Percentiles rank a stretch among this genome's conserved stretches.
Evolutionary conservation across 2,329 filamentous ascomycete genomes (phyloP).

Genomic region (Pseudogymnoascus sp.): DNA sequence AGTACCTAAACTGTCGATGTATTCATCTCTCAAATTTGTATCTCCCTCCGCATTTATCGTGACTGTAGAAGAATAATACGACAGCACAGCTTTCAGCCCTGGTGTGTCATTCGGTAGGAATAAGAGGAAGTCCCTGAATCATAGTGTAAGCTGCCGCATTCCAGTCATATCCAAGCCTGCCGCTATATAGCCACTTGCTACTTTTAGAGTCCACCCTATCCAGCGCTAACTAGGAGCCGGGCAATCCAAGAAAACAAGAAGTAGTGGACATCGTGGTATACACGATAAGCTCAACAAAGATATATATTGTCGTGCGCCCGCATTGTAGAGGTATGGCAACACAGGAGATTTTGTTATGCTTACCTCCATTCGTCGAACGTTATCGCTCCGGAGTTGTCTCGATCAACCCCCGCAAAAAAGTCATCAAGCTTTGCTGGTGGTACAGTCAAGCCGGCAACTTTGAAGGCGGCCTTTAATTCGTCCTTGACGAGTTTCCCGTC

Average conservation of each 20-base stretch:
- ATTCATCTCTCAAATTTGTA: constrained; percentile 83
- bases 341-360: constrained; percentile 28
- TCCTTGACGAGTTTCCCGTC: constrained; percentile 79
- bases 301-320: not conserved
- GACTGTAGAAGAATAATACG: constrained; percentile 84
- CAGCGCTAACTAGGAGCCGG: not conserved
- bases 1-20: constrained; percentile 91
- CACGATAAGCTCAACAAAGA: not conserved
- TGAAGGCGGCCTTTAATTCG: constrained; percentile 76
- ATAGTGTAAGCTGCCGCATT: constrained; percentile 4
- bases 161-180: not conserved
- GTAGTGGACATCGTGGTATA: not conserved
- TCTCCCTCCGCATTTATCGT: constrained; percentile 91
- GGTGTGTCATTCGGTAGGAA: constrained; percentile 69
- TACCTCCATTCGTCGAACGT: constrained; percentile 97
- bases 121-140: constrained; percentile 74
- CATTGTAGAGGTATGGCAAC: not conserved
- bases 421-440: constrained; percentile 67
- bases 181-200: not conserved
- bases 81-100: constrained; percentile 72
- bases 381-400: constrained; percentile 64
- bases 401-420: constrained; percentile 86
- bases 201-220: not conserved
- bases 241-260: not conserved
- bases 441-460: constrained; percentile 68